These are phyloP conservation scores for Irpex sp. DNA, from an alignment of 1,284 basidiomycete genomes.

Conservation along the genomic window DNA sequence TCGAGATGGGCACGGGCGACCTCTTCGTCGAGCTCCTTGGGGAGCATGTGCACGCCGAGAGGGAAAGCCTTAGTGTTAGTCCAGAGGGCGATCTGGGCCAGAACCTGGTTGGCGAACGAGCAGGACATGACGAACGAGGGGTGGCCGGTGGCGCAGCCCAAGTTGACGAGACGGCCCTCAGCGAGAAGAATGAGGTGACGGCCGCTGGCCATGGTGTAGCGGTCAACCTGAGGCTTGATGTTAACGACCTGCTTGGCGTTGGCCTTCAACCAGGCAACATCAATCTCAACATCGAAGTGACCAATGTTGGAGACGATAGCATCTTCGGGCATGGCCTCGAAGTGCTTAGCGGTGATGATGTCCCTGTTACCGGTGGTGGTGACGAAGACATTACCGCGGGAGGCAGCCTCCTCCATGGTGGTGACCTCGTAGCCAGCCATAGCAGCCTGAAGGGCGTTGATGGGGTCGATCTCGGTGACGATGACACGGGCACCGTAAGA, in stretches of 20 bases:
- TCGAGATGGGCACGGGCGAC: constrained; percentile 94
- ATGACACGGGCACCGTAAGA: constrained; percentile 97
- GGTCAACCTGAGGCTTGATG: constrained; percentile 99
- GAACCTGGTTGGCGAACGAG: constrained; percentile 98
- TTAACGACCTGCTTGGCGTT: constrained; percentile 86
- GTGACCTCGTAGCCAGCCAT: constrained; percentile 99
- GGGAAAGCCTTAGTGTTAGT: constrained; percentile 88
- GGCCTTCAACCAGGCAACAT: constrained; percentile 97
- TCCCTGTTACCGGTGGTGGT: constrained; percentile 99
- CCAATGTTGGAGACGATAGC: constrained; percentile 99
- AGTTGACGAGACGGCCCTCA: constrained; percentile 98
- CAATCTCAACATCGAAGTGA: constrained; percentile 99
- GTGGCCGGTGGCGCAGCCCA: constrained; percentile 93
- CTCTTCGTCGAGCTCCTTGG: constrained; percentile 98
- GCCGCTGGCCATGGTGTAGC: constrained; percentile 88
- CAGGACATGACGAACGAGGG: constrained; percentile 99
- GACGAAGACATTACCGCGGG: constrained; percentile 90
- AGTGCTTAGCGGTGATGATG: constrained; percentile 94
- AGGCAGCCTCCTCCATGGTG: constrained; percentile 96
- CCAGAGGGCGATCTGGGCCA: constrained; percentile 99
- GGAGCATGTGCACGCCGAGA: constrained; percentile 93
- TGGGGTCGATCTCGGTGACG: constrained; percentile 98
- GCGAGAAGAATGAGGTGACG: constrained; percentile 97
- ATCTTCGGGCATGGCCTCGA: constrained; percentile 94
- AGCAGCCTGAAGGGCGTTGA: constrained; percentile 98